Evolutionary conservation across 331 rosid species (phyloP).

Genomic region (Stylosanthes scabra): DNA sequence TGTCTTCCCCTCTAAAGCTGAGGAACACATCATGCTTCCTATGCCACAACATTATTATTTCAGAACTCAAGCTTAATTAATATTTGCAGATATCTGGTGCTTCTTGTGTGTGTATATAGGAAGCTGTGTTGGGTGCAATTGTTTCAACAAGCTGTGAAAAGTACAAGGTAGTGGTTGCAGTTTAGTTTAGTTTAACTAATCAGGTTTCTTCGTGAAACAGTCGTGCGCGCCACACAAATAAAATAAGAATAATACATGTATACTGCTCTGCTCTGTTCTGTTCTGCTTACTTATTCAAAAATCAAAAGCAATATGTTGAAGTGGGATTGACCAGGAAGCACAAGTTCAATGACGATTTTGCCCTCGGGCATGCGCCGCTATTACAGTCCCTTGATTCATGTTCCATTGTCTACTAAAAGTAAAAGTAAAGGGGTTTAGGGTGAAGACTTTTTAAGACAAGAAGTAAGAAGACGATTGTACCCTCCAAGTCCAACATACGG

Average conservation of each 20-base stretch:
- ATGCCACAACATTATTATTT: not conserved
- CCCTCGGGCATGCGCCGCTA: not conserved
- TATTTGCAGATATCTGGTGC: not conserved
- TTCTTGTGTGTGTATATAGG: too few species aligned
- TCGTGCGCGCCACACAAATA: not conserved
- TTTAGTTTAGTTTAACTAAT: not conserved
- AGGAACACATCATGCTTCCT: conserved; percentile 9
- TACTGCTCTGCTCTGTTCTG: too few species aligned
- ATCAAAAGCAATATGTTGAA: too few species aligned
- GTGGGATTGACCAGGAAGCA: not conserved
- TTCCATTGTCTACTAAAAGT: too few species aligned
- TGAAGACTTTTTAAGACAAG: not conserved
- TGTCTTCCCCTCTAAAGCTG: conserved; percentile 21
- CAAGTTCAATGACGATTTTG: not conserved
- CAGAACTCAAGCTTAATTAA: too few species aligned
- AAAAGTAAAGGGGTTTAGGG: too few species aligned
- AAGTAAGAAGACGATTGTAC: not conserved
- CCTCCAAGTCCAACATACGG: not conserved
- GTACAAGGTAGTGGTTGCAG: not conserved
- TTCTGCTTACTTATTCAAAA: too few species aligned
- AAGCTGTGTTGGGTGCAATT: too few species aligned
- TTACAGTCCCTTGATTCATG: too few species aligned
- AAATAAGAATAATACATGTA: too few species aligned
- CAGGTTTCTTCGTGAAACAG: not conserved
- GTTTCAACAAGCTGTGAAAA: not conserved